Base-by-base conservation (phyloP, 2,329 filamentous ascomycete genomes). In the Pezicula carpinea region DNA sequence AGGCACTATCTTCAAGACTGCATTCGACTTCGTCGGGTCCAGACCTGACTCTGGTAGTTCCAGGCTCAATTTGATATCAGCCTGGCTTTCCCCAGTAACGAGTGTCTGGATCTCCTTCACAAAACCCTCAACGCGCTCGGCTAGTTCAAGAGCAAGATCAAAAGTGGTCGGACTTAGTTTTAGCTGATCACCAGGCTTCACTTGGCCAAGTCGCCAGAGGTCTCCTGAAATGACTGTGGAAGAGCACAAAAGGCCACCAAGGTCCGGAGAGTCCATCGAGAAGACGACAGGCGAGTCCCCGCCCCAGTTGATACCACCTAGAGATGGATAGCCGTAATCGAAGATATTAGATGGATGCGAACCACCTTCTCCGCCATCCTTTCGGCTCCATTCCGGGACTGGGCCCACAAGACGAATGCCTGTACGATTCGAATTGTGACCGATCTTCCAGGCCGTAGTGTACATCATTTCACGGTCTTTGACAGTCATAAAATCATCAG, bases 281-380 rank as follows among this genome's bases (percentile, higher is more conserved):
- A 83, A 80, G 15, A 83, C 74, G n/a, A 76, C 76, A 2, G 77
- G 73, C 31, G 78, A 76, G 48, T 83, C 79, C 4, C 79, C 79
- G 0, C 77, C 81, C 73, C 75, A 84, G 52, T 82, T 82, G 21
- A 83, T 55, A 0, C 73, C 72, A 0, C 79, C 79, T 19, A 42
- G 47, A 1, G 26, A 29, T 29, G 76, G 75, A 57, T 82, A 84
- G 2, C 79, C 79, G 53, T 82, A 80, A 51, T 80, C 76, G 18
- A 79, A 71, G 14, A 78, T 56, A 51, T 83, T 82, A 29, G 69
- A 74, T 0, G 82, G 82, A 59, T 85, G 82, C 1, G 76, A 71
- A 10, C 82, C 82, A 6, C 79, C 82, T 50, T 82, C 80, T 0
- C 80, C 82, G 10, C 81, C 82, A 52, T 79, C 73, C 26, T 71